Percentiles rank a stretch among this genome's conserved stretches.
These are phyloP conservation scores for Fusarium sp. DNA, from an alignment of 2,329 filamentous ascomycete genomes.

Conservation along the genomic window DNA sequence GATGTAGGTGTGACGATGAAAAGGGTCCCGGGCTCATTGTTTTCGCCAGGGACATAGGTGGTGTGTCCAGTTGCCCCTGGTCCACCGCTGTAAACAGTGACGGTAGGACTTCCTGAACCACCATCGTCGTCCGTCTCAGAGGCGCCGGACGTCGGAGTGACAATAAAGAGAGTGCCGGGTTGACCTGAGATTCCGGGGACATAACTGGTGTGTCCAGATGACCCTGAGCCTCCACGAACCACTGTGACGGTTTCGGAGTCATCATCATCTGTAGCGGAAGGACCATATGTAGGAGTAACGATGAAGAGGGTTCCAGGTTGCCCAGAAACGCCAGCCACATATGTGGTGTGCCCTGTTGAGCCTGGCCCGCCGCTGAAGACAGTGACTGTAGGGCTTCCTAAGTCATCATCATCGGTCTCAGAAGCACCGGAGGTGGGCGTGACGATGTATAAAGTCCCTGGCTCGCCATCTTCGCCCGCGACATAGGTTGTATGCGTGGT, in stretches of 20 bases:
- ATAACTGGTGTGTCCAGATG: not conserved
- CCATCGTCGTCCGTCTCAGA: not conserved
- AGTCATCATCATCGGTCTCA: not conserved
- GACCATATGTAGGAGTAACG: not conserved
- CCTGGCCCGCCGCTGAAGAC: not conserved
- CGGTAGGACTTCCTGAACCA: not conserved
- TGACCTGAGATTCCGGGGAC: not conserved
- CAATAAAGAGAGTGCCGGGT: slow-evolving; percentile 7
- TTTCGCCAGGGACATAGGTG: slow-evolving; percentile 1
- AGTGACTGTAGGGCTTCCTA: not conserved
- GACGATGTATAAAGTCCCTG: not conserved
- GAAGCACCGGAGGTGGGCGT: not conserved
- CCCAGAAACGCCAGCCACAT: not conserved
- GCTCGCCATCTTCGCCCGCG: not conserved
- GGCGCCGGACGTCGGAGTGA: slow-evolving; percentile 1
- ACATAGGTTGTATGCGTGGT: not conserved
- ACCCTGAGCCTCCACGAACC: slow-evolving; percentile 12
- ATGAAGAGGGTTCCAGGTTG: not conserved
- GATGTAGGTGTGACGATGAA: not conserved
- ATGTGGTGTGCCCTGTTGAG: not conserved
- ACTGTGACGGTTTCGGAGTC: slow-evolving; percentile 6
- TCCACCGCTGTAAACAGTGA: slow-evolving; percentile 13
- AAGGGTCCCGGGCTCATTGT: not conserved
- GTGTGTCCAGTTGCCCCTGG: not conserved
- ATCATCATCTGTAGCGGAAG: not conserved